Base-by-base conservation (phyloP, 140 eudicot species). In the Ambrosia hybrid region DNA sequence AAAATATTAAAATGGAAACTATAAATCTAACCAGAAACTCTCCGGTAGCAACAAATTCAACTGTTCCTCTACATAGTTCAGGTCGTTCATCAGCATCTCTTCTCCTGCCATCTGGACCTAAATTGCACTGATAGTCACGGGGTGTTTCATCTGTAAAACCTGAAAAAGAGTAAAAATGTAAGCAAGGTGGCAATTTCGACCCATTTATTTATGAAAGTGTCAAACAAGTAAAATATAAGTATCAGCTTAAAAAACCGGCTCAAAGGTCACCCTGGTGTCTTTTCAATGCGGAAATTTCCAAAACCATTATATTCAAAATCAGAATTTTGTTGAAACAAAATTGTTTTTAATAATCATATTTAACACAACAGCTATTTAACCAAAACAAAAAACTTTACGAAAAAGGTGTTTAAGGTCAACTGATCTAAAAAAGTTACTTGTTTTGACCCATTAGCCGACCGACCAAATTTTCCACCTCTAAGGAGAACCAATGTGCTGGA, bases 61-160 rank as follows among this genome's bases (percentile, higher is more conserved):
- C 96, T 21, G 97, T 91, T 80, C 97, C 97, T 81, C 86, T 83
- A 82, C 94, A 89, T 68, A 91, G 77, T 76, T 91, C 97, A 68
- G 97, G 96, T 71, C 97, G 79, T 79, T 86, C 97, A 78, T 91
- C 96, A 70, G 94, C 97, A 83, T 91, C 97, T 83, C 97, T 91
- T 36, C 95, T 88, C 75, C 96, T 87, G 26, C 97, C 97, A 83
- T 91, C 95, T 26, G 95, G 96, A 43, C 91, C 97, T 58, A 91
- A 70, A 81, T 91, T 91, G 87, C 97, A 88, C 55, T 88, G 96
- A 81, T 91, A 91, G 68, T 91, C 97, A 68, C 85, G 94, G 3
- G 97, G 97, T 9, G 97, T 88, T 74, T 86, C 97, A 84, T 91
- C 96, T 1, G 97, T 86, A 73, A 78, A 85, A 34, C 97, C 97